Evolutionary conservation across 495 filamentous ascomycete species (phyloP), one percentile per base, ranked within the genome.

Genomic region (Penicillium argentinense): DNA sequence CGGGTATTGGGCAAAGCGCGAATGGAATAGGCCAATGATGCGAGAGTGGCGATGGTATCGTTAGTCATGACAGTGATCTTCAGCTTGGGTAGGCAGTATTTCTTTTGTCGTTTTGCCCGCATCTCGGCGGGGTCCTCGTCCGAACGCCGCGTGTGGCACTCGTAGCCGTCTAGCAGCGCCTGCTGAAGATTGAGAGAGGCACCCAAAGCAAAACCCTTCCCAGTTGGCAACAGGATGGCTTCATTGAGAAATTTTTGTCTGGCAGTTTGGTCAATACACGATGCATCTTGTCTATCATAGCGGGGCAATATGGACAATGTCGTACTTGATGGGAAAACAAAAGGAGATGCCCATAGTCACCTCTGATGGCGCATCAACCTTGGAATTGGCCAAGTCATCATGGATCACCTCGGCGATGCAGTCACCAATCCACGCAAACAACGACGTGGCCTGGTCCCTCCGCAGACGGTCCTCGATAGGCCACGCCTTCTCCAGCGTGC

Each of bases 301-400:
- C 2, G 33, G 33, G 33, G 33, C 17, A 36, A 9, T 7, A 19
- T 17, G 33, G n/a, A n/a, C n/a, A n/a, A 36, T 9, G 17, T 18
- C 66, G 53, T 77, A 89, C 86, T 79, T 77, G 76, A 90, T 88
- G 19, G 87, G 87, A 52, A 91, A 88, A 59, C 83, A 86, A 53
- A 89, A 91, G 12, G 87, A 88, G 28, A 91, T 83, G 1, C 87
- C 87, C 62, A 86, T 75, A 8, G 78, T 75, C 39, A 90, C 60
- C 51, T 78, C 77, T n/a, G 71, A 60, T 4, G 64, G 60, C 18
- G 69, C 48, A 38, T 57, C 58, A 6, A 59, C 60, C 13, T 47
- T 61, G 8, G 60, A 59, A 42, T 60, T 64, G 12, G 52, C 52
- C 4, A 77, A 44, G 32, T 69, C 65, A 43, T 65, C 71, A 12